A percentile compares a stretch with the other conserved stretches of the same genome.
Evolutionary conservation across 108 stramenopile species (phyloP).

Genomic region (Skeletonema costatum): DNA sequence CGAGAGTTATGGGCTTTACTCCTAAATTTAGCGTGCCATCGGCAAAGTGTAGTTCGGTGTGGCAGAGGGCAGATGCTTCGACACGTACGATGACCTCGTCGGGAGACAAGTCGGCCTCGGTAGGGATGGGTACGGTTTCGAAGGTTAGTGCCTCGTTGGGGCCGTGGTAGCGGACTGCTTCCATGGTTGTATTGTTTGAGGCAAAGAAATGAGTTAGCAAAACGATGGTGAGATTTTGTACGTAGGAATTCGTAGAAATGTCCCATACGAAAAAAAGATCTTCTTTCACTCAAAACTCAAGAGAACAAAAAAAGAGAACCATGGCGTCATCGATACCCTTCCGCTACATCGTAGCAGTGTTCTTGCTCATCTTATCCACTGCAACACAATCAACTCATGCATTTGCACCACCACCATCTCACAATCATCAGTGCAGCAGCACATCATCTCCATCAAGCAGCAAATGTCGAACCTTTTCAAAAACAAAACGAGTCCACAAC

Average conservation of each 20-base stretch:
- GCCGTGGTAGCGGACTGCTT: slow-evolving; percentile 19
- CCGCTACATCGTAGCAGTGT: not conserved
- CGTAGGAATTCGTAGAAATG: too few species aligned
- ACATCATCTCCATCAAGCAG: too few species aligned
- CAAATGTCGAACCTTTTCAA: not conserved
- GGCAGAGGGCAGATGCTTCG: not conserved
- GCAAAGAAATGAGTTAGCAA: not conserved
- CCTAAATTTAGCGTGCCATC: not conserved
- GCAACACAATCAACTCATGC: not conserved
- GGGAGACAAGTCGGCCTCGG: not conserved
- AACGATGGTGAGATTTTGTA: too few species aligned
- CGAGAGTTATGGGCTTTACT: not conserved
- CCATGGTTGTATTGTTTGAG: not conserved
- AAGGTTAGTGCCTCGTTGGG: slow-evolving; percentile 2
- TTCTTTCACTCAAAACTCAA: too few species aligned
- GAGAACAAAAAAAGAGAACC: too few species aligned
- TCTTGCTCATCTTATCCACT: not conserved
- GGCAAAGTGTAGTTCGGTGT: not conserved
- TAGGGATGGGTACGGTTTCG: slow-evolving; percentile 9
- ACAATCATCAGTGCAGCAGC: not conserved
- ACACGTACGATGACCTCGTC: not conserved
- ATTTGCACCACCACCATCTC: not conserved
- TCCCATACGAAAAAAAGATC: too few species aligned
- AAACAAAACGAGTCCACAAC: not conserved
- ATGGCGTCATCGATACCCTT: not conserved